Evolutionary conservation across 2,329 filamentous ascomycete species (phyloP), one percentile per base, ranked within the genome.

Genomic region (Claviceps spartinae): DNA sequence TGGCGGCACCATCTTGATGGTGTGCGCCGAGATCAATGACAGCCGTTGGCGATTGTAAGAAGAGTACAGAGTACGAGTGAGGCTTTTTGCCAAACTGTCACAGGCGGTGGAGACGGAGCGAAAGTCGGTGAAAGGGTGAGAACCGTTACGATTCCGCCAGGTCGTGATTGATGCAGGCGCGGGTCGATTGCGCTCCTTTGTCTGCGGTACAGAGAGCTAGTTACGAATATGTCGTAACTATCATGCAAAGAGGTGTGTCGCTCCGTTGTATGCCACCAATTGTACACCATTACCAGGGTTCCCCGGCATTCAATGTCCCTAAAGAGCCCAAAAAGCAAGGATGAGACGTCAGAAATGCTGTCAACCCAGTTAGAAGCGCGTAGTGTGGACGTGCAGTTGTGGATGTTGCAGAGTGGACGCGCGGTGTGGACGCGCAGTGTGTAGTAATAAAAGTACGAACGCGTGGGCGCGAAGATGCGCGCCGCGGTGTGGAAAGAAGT

Each of bases 1-100:
- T 67, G 74, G 70, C 50, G 74, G 71, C 56, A 72, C 72, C 78
- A 81, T 82, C 48, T 55, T 67, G 62, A 45, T 22, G 47, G 52
- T 50, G 49, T 14, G 6, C n/a, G 41, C 43, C 16, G 43, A 30
- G 26, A 24, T 20, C 11, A 16, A 30, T 20, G 30, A 13, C 30
- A 38, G 14, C 20, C 9, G 34, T 2, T 8, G 24, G 20, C 7
- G 24, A 22, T 9, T 6, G 48, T 14, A 46, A 11, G 30, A 36
- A 34, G 40, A 50, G 16, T 40, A 50, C 20, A 34, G 40, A 50
- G 16, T 40, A 50, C 20, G 20, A 26, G 16, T n/a, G 9, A 40
- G 42, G 49, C 42, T 26, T 18, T 34, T 20, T 37, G 34, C 20
- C 42, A n/a, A 30, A 22, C 34, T 40, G n/a, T 11, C 22, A 20